Base-by-base conservation (phyloP, 257 asterid genomes). In the Anisodus tanguticus region DNA sequence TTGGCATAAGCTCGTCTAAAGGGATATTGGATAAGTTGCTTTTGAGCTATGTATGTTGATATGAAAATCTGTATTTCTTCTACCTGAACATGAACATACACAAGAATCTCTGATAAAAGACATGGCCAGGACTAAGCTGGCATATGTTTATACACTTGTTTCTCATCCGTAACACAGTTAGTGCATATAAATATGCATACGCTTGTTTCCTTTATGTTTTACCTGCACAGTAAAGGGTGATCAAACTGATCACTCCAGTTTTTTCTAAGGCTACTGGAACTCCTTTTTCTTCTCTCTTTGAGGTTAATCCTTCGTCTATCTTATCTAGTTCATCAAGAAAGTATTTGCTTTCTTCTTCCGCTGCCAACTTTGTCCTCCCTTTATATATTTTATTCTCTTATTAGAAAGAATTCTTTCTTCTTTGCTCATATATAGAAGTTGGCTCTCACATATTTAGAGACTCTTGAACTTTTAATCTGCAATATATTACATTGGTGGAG, bases 11-110 rank as follows among this genome's bases (percentile, higher is more conserved):
- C 10, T 71, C 7, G 3, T 45, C 79, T 16, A 41, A 70, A 70
- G 31, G 79, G 55, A 41, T 70, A 69, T 17, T 41, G 54, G 79
- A 70, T 70, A 41, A 70, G 55, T 45, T 70, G 55, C 35, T 70
- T 69, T 70, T 70, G 35, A 70, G 79, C 55, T 41, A 70, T 41
- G 55, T 41, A 70, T 70, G n/a, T 67, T 4, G n/a, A 13, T 66
- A 2, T 26, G 37, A 70, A n/a, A 71, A 66, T 9, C 41, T 9
- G 70, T 63, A 26, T 63, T 10, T 41, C 16, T 63, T 17, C 70
- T 63, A 63, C 70, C 17, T 63, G 41, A 35, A 63, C 70, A 63
- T 63, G 41, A 22, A 63, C 39, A 63, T 26, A 22, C 43, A 57
- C 62, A 15, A 57, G 62, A 57, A 57, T 57, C 62, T 57, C 19